A percentile compares a stretch with the other conserved stretches of the same genome.
Conservation (phyloP, 2,329 filamentous ascomycete species). For the Cryphonectria carpinicola region DNA sequence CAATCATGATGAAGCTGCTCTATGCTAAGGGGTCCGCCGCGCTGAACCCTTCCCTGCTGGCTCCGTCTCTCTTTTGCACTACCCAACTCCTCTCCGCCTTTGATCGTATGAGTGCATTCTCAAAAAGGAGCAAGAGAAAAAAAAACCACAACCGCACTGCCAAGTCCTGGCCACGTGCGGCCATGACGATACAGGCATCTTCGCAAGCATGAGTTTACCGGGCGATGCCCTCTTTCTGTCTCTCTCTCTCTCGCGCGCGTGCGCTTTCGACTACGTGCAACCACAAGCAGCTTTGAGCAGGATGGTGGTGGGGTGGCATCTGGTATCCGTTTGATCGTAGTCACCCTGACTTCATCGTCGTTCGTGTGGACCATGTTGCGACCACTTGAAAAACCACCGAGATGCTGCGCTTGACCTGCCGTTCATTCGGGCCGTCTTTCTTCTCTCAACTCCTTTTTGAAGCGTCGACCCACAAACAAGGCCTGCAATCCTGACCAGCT, state of each 20-base stretch:
- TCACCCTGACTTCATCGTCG: constrained; percentile 20
- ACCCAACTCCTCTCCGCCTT: constrained; percentile 23
- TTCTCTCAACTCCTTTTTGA: constrained; percentile 4
- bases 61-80: constrained; percentile 19
- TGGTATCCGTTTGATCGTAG: constrained; percentile 27
- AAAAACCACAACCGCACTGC: constrained; percentile 3
- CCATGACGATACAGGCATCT: constrained; percentile 9
- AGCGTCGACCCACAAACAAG: neutral
- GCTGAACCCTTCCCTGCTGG: constrained; percentile 20
- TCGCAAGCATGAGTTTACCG: constrained; percentile 16
- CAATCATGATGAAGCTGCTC: constrained; percentile 28
- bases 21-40: constrained; percentile 21
- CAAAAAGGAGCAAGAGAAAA: neutral
- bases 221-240: neutral
- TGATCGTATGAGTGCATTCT: constrained; percentile 26
- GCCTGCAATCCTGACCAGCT: constrained; percentile 20
- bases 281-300: constrained; percentile 10
- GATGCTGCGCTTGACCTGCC: constrained; percentile 22
- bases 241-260: neutral
- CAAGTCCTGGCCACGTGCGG: constrained; percentile 12
- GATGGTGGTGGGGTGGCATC: constrained; percentile 18
- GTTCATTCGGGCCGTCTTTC: constrained; percentile 8
- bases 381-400: constrained; percentile 17
- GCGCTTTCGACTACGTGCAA: constrained; percentile 19
- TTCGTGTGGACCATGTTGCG: constrained; percentile 10